Conservation (phyloP, 345 rosid species). For the Brassica carinata region DNA sequence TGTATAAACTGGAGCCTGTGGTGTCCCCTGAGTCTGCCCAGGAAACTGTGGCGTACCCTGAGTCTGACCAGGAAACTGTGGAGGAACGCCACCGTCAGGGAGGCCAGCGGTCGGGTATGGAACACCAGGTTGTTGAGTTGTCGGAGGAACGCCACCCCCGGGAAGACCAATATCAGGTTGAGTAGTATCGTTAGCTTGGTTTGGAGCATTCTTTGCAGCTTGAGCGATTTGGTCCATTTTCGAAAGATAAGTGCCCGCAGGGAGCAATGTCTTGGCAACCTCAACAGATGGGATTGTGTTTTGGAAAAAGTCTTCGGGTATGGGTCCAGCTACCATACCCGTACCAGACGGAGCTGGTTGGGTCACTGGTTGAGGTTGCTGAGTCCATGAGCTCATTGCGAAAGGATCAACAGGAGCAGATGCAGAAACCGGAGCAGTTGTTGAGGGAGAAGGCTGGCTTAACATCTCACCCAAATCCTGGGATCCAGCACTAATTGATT, state of each 20-base stretch:
- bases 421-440: slow-evolving; percentile 44
- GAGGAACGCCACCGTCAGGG: slow-evolving; percentile 91
- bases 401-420: slow-evolving; percentile 71
- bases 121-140: slow-evolving; percentile 51
- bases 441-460: slow-evolving; percentile 51
- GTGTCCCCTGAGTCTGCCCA: slow-evolving; percentile 38
- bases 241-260: slow-evolving; percentile 84
- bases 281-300: slow-evolving; percentile 87
- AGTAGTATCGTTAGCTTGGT: slow-evolving; percentile 46
- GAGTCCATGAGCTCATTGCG: slow-evolving; percentile 59
- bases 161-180: slow-evolving; percentile 65
- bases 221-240: slow-evolving; percentile 67
- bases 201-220: slow-evolving; percentile 46
- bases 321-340: slow-evolving; percentile 63
- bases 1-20: slow-evolving; percentile 53
- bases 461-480: slow-evolving; percentile 67
- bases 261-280: slow-evolving; percentile 81
- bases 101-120: slow-evolving; percentile 62
- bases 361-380: slow-evolving; percentile 47
- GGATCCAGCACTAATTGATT: slow-evolving; percentile 57
- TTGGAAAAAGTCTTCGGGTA: slow-evolving; percentile 96
- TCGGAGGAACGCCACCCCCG: slow-evolving; percentile 74
- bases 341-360: slow-evolving; percentile 55
- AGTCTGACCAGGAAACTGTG: slow-evolving; percentile 54
- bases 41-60: slow-evolving; percentile 35